phyloP scores from a whole-genome alignment of 2,329 filamentous ascomycete genomes.

The Penicillium paneum region DNA sequence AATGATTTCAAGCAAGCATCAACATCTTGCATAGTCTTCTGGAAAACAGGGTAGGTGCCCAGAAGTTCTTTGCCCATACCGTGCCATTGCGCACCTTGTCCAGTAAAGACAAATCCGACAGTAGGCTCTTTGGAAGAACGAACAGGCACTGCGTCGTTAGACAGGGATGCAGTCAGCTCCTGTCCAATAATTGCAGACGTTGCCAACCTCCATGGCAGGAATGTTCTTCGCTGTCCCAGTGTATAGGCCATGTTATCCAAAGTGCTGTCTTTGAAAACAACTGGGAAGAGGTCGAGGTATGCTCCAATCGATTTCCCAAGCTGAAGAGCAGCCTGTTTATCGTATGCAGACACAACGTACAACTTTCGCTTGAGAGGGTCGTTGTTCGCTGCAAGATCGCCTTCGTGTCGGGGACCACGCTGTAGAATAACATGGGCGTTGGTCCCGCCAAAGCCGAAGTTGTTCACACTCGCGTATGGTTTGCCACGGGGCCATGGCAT shows the following conservation, averaged over 20 bases:
- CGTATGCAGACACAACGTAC: slow-evolving; percentile 17
- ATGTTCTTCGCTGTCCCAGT: slow-evolving; percentile 20
- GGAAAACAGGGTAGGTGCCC: slow-evolving; percentile 22
- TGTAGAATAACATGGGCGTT: slow-evolving; percentile 35
- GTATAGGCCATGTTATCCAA: slow-evolving; percentile 24
- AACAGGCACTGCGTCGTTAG: slow-evolving; percentile 13
- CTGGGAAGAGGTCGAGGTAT: slow-evolving; percentile 19
- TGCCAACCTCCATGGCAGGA: slow-evolving; percentile 22
- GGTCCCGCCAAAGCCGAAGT: slow-evolving; percentile 37
- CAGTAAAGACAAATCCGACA: slow-evolving; percentile 37
- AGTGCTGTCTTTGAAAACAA: slow-evolving; percentile 16
- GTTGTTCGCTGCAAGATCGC: slow-evolving; percentile 12
- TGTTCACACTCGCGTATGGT: slow-evolving; percentile 30
- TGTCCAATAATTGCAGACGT: slow-evolving; percentile 10
- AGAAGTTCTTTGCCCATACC: slow-evolving; percentile 34
- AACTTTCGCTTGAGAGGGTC: slow-evolving; percentile 15
- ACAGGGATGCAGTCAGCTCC: slow-evolving; percentile 14
- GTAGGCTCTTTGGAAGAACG: slow-evolving; percentile 17
- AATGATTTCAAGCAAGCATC: slow-evolving; percentile 18
- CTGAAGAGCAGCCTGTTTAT: slow-evolving; percentile 18
- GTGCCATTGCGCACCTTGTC: slow-evolving; percentile 38
- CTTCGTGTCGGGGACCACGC: slow-evolving; percentile 18
- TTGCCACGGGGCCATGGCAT: slow-evolving; percentile 28
- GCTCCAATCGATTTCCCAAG: slow-evolving; percentile 12
- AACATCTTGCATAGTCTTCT: slow-evolving; percentile 15